Base-by-base conservation (phyloP, 73 alveolate species). In the Paramecium sexaurelia region DNA sequence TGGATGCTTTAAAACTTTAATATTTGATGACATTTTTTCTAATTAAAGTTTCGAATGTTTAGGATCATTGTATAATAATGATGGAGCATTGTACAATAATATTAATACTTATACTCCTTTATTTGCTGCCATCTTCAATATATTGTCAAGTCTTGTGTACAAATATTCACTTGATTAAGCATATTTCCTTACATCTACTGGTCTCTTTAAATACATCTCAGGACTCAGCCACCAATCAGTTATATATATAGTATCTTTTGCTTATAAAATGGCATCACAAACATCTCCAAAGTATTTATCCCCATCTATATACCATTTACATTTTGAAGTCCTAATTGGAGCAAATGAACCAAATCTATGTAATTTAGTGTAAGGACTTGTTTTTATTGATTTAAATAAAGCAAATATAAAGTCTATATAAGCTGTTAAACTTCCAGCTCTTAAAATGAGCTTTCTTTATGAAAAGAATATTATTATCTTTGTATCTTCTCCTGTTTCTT, bases 191-290 rank as follows among this genome's bases (percentile, higher is more conserved):
- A 61, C 9, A 66, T 61, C 51, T 0, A 95, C 95, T 4, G 99
- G 99, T 82, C 99, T 85, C 66, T 94, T 96, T 26, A 97, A 47
- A 84, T 91, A 97, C 24, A 97, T 75, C 71, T 96, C 98, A 29
- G 99, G 99, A 75, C 98, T 92, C 75, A 98, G 94, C 99, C 99
- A 98, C 99, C 99, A 98, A 95, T 98, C 99, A 55, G 99, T 96
- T 7, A 98, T 98, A 57, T 94, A 97, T 15, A 97, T 95, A 13
- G 95, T 91, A 68, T 94, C 92, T 85, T 92, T 91, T 26, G 99
- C 99, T 6, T 90, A 40, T 39, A 35, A 75, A 10, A 97, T 75
- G 7, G 93, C 47, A 37, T 86, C 92, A 55, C 68, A 88, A 7
- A 94, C 89, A 19, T 85, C 94, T 0, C 45, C 22, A 51, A 88